Percentiles rank a stretch among this genome's conserved stretches.
phyloP scores from a whole-genome alignment of 495 filamentous ascomycete genomes.

The Hyphodiscus hymeniophilus region DNA sequence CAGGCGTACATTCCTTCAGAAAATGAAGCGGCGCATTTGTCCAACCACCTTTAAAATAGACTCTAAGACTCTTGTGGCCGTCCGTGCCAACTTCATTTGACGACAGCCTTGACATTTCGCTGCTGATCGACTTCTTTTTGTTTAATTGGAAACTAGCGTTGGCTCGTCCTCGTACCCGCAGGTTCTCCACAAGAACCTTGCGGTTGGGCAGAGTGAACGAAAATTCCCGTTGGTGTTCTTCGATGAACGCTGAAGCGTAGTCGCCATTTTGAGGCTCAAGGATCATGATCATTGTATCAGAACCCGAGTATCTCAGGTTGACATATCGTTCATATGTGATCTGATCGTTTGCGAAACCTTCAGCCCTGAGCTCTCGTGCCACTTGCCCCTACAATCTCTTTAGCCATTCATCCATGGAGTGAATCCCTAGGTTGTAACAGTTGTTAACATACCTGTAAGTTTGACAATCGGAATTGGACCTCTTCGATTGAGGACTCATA shows the following conservation, averaged over 20 bases:
- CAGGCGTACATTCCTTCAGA: constrained; percentile 12
- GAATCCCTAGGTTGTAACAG: too few relatives aligned
- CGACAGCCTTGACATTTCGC: too few relatives aligned
- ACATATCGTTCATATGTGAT: constrained; percentile 42
- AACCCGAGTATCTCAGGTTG: constrained; percentile 47
- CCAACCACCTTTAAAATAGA: constrained; percentile 18
- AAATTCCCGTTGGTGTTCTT: constrained; percentile 43
- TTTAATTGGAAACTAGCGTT: neutral
- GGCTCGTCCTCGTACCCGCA: constrained; percentile 35
- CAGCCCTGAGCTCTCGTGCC: neutral
- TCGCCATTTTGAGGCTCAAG: constrained; percentile 32
- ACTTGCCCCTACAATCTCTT: neutral
- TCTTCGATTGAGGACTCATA: neutral
- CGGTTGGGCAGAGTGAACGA: constrained; percentile 40
- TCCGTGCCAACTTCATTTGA: too few relatives aligned
- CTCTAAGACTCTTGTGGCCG: neutral
- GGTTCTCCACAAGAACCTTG: constrained; percentile 42
- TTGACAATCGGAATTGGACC: too few relatives aligned
- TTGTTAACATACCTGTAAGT: too few relatives aligned
- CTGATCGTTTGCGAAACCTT: constrained; percentile 33
- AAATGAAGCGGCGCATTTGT: constrained; percentile 19
- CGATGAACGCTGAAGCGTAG: constrained; percentile 36
- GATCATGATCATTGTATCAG: constrained; percentile 44
- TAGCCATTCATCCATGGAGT: neutral
- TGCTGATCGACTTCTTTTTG: too few relatives aligned